Evolutionary conservation across 2,329 filamentous ascomycete genomes (phyloP).

Genomic region (Magnaporthiopsis incrustans): DNA sequence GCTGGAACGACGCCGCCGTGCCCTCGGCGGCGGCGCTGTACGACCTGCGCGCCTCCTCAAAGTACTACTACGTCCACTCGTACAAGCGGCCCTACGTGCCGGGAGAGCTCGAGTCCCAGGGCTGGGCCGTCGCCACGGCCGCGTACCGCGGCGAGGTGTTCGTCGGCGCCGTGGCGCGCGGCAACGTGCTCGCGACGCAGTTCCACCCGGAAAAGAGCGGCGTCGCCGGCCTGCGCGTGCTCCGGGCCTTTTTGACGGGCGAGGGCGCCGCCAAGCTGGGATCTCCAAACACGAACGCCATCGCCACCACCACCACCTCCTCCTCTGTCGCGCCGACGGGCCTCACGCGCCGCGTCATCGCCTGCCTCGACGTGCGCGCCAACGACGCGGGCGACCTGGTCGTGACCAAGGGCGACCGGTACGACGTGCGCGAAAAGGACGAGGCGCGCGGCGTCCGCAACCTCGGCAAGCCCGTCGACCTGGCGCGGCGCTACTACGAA

Average conservation of each 20-base stretch:
- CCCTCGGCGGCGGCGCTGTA: slow-evolving; percentile 48
- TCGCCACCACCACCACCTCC: no score
- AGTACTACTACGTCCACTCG: slow-evolving; percentile 98
- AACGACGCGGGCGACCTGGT: slow-evolving; percentile 94
- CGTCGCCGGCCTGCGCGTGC: slow-evolving; percentile 71
- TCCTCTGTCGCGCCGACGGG: slow-evolving; percentile 24
- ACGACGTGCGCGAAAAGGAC: slow-evolving; percentile 89
- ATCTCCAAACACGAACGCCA: no score
- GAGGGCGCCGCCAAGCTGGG: slow-evolving; percentile 35
- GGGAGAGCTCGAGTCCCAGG: slow-evolving; percentile 67
- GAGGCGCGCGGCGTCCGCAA: slow-evolving; percentile 68
- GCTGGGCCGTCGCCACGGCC: slow-evolving; percentile 89
- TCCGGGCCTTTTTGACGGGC: slow-evolving; percentile 82
- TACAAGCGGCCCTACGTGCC: slow-evolving; percentile 73
- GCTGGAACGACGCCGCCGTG: slow-evolving; percentile 88
- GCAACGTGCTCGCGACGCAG: slow-evolving; percentile 83
- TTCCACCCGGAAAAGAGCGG: slow-evolving; percentile 99
- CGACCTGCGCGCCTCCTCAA: slow-evolving; percentile 70
- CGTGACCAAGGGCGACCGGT: slow-evolving; percentile 97
- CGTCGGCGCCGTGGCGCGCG: slow-evolving; percentile 78
- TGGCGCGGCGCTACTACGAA: slow-evolving; percentile 90
- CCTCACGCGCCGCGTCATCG: slow-evolving; percentile 87
- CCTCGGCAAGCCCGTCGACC: slow-evolving; percentile 91
- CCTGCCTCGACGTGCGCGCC: slow-evolving; percentile 88
- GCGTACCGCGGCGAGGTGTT: slow-evolving; percentile 85